Percentiles rank a stretch among this genome's conserved stretches.
Evolutionary conservation across 2,329 filamentous ascomycete species (phyloP).

Genomic region (Drechslerella coelobrocha): DNA sequence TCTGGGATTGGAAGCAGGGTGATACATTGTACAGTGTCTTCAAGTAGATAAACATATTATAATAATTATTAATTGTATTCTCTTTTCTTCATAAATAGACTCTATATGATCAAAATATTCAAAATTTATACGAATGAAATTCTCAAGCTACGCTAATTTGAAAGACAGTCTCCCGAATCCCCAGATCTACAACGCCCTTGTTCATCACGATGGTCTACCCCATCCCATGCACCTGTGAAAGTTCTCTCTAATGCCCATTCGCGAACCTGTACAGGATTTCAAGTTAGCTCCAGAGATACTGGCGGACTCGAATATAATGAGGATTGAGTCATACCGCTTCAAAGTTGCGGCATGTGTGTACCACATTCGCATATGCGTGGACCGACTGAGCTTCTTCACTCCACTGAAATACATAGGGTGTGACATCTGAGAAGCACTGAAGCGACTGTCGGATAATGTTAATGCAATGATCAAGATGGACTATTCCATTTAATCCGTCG

Average conservation of each 20-base stretch:
- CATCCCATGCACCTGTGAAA: conserved; percentile 18
- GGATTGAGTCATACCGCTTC: conserved; percentile 11
- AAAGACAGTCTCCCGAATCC: conserved; percentile 13
- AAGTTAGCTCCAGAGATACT: background rate
- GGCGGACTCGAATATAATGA: background rate
- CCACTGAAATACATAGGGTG: conserved; percentile 26
- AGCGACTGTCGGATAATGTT: conserved; percentile 16
- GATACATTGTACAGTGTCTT: conserved; percentile 26
- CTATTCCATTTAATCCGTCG: conserved; percentile 15
- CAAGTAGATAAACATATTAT: background rate
- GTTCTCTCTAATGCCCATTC: conserved; percentile 20
- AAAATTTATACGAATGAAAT: background rate
- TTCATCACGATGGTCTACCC: conserved; percentile 21
- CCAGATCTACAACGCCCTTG: conserved; percentile 22
- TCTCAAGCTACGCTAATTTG: conserved; percentile 2
- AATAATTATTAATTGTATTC: too few species aligned
- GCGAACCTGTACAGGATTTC: conserved; percentile 8
- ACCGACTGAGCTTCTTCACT: conserved; percentile 15
- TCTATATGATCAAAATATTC: background rate
- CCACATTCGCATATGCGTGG: conserved; percentile 18
- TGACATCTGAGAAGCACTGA: conserved; percentile 23
- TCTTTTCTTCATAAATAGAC: background rate
- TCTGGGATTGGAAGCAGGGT: conserved; percentile 24
- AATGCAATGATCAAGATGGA: conserved; percentile 22
- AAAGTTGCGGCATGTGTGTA: conserved; percentile 20